These are phyloP conservation scores for Jimgerdemannia lactiflua DNA, from an alignment of 192 early-diverging fungal genomes.

Conservation along the genomic window DNA sequence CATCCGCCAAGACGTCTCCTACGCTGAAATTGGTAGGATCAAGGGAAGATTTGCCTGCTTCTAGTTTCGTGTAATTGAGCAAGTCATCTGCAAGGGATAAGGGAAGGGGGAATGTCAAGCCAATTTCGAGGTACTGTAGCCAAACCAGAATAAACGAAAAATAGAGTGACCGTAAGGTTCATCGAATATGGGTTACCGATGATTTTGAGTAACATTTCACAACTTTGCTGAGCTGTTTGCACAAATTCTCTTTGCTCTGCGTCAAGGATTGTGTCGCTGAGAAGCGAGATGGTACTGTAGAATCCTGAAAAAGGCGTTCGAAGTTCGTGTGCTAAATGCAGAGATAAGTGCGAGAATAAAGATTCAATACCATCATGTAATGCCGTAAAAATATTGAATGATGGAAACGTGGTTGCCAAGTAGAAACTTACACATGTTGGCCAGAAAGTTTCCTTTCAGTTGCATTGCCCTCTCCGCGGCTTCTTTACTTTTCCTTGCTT, in stretches of 20 bases:
- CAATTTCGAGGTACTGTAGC: no score
- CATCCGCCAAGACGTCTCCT: constrained; percentile 40
- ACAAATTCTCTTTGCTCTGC: constrained; percentile 49
- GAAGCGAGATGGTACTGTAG: constrained; percentile 43
- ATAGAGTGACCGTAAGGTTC: not conserved
- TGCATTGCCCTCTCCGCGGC: constrained; percentile 37
- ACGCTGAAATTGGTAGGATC: constrained; percentile 36
- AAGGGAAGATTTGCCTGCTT: constrained; percentile 43
- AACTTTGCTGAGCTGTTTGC: constrained; percentile 45
- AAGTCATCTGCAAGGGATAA: constrained; percentile 29
- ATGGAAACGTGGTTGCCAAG: not conserved
- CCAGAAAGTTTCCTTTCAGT: constrained; percentile 44
- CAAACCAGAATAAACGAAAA: no score
- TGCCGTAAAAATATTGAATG: no score
- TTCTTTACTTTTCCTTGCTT: constrained; percentile 24
- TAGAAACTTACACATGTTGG: constrained; percentile 40
- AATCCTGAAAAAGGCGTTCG: constrained; percentile 48
- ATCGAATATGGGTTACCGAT: constrained; percentile 23
- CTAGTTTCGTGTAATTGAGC: constrained; percentile 44
- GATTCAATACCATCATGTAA: no score
- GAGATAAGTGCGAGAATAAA: no score
- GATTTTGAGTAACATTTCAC: constrained; percentile 46
- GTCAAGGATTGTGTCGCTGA: constrained; percentile 35
- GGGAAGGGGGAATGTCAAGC: constrained; percentile 6
- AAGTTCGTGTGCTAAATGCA: constrained; percentile 34